Conservation (phyloP, 1,139 yeast species). For the Candida mesenterica region DNA sequence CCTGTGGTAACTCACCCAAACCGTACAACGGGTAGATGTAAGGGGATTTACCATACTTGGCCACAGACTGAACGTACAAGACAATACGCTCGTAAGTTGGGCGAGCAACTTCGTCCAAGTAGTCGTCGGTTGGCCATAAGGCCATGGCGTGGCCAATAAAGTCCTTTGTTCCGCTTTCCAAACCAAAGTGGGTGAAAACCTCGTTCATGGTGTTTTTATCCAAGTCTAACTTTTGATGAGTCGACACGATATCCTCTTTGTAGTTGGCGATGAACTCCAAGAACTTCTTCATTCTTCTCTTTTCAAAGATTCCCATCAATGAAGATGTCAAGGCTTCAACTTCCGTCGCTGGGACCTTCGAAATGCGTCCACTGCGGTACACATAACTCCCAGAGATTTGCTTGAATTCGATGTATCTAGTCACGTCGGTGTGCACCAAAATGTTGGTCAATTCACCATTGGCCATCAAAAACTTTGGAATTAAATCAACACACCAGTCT, state of each 20-base stretch:
- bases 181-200: conserved; percentile 82
- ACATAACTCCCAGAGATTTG: conserved; percentile 95
- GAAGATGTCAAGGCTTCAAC: conserved; percentile 89
- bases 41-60: conserved; percentile 95
- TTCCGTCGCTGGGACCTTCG: conserved; percentile 93
- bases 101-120: conserved; percentile 84
- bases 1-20: conserved; percentile 96
- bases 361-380: conserved; percentile 84
- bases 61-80: conserved; percentile 85
- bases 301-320: conserved; percentile 94
- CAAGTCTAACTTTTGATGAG: conserved; percentile 85
- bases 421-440: conserved; percentile 91
- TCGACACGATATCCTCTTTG: conserved; percentile 71
- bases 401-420: conserved; percentile 93
- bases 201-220: conserved; percentile 92
- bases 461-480: conserved; percentile 97
- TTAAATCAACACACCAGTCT: conserved; percentile 97
- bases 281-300: conserved; percentile 90
- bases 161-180: conserved; percentile 91
- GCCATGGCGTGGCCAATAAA: conserved; percentile 99
- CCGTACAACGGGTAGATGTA: conserved; percentile 96
- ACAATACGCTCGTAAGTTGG: conserved; percentile 86
- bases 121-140: conserved; percentile 89
- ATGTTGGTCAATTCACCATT: conserved; percentile 97
- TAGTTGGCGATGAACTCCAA: conserved; percentile 84